Evolutionary conservation across 805 yeast genomes (phyloP).

Genomic region (Scheffersomyces spartinae): DNA sequence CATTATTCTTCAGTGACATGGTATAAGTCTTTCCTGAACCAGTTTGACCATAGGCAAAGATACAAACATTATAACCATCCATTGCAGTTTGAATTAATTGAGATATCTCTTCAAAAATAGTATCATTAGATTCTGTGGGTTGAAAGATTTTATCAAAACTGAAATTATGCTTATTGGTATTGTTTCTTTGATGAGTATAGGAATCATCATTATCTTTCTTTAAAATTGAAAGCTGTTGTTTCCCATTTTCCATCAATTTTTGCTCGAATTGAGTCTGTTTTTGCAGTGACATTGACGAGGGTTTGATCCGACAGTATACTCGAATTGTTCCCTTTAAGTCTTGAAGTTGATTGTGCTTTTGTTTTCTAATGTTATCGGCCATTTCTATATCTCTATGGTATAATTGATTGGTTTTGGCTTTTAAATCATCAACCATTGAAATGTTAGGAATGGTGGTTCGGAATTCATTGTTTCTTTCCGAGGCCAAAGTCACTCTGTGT

Average conservation of each 20-base stretch:
- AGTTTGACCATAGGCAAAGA: slow-evolving; percentile 95
- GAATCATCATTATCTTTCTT: slow-evolving; percentile 11
- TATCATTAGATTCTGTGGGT: slow-evolving; percentile 38
- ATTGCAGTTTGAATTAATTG: slow-evolving; percentile 77
- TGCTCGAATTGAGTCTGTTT: slow-evolving; percentile 14
- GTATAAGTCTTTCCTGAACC: slow-evolving; percentile 93
- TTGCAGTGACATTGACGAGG: slow-evolving; percentile 20
- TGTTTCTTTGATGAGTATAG: slow-evolving; percentile 7
- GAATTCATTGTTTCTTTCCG: too few species aligned
- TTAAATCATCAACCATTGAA: too few species aligned
- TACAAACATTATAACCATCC: slow-evolving; percentile 86
- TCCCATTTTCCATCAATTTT: slow-evolving; percentile 7
- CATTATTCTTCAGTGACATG: slow-evolving; percentile 61
- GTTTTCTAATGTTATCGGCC: slow-evolving; percentile 49
- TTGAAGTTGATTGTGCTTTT: slow-evolving; percentile 63
- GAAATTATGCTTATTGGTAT: slow-evolving; percentile 26
- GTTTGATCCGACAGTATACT: slow-evolving; percentile 80
- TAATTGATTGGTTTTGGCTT: too few species aligned
- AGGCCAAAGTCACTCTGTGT: too few species aligned
- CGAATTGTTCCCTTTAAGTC: slow-evolving; percentile 87
- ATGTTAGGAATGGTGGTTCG: too few species aligned
- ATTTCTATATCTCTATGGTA: too few species aligned
- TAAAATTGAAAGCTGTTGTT: slow-evolving; percentile 9
- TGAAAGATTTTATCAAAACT: slow-evolving; percentile 73
- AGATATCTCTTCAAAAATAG: slow-evolving; percentile 73